Conservation (phyloP, 495 filamentous ascomycete genomes). For the Cetradonia linearis region DNA sequence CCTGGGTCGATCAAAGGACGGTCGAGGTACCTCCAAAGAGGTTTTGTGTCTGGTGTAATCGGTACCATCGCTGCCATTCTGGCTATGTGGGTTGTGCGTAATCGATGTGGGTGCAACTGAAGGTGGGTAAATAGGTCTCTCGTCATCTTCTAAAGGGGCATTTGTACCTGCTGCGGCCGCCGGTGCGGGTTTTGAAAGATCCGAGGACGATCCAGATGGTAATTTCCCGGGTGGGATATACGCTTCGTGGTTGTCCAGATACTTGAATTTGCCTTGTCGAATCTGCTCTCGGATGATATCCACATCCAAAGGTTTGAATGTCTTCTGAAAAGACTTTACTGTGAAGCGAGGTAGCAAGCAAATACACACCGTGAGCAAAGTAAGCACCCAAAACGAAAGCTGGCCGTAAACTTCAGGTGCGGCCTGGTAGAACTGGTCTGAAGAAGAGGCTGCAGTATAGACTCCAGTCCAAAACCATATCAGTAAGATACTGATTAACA, state of each 20-base stretch:
- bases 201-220: slow-evolving; percentile 47
- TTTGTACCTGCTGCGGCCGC: slow-evolving; percentile 39
- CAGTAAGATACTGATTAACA: slow-evolving; percentile 68
- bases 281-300: slow-evolving; percentile 95
- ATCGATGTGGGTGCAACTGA: slow-evolving; percentile 66
- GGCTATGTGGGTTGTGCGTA: slow-evolving; percentile 72
- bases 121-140: slow-evolving; percentile 82
- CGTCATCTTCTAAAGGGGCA: slow-evolving; percentile 53
- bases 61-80: slow-evolving; percentile 88
- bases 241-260: slow-evolving; percentile 47
- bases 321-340: slow-evolving; percentile 80
- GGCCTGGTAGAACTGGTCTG: slow-evolving; percentile 64
- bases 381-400: slow-evolving; percentile 75
- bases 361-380: slow-evolving; percentile 62
- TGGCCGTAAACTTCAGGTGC: slow-evolving; percentile 70
- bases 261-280: slow-evolving; percentile 65
- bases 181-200: slow-evolving; percentile 53
- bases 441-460: slow-evolving; percentile 60
- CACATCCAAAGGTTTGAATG: slow-evolving; percentile 82
- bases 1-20: slow-evolving; percentile 58
- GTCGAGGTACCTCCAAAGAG: slow-evolving; percentile 33
- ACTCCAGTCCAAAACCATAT: slow-evolving; percentile 96
- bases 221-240: slow-evolving; percentile 32
- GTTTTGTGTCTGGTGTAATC: slow-evolving; percentile 69
- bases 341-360: slow-evolving; percentile 78